These are phyloP conservation scores for Piper longum DNA, from an alignment of 164 flowering plant genomes.

Conservation along the genomic window DNA sequence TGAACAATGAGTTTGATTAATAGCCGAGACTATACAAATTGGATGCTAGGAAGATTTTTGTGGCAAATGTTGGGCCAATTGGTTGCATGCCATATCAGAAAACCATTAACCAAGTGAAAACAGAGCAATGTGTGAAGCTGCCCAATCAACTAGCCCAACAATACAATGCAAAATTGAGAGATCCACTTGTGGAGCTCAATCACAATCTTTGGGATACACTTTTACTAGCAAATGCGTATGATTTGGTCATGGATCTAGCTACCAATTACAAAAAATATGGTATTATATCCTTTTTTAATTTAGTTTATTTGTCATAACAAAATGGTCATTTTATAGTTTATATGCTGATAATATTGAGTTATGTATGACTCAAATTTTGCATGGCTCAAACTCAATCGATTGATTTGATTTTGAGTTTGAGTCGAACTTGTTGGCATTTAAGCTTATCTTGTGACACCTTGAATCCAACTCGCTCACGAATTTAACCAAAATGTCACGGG, in stretches of 20 bases:
- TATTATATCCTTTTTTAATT: conserved; percentile 3
- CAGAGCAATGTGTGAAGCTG: conserved; percentile 58
- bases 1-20: not conserved
- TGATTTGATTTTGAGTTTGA: too few species aligned
- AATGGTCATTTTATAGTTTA: too few species aligned
- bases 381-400: too few species aligned
- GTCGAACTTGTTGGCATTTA: too few species aligned
- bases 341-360: too few species aligned
- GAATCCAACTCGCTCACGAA: too few species aligned
- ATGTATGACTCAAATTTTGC: too few species aligned
- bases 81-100: conserved; percentile 96
- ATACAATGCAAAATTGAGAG: conserved; percentile 54
- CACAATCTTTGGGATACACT: conserved; percentile 67
- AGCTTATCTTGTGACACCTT: too few species aligned
- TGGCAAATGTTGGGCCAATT: conserved; percentile 80
- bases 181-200: conserved; percentile 41
- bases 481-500: too few species aligned
- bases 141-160: conserved; percentile 65
- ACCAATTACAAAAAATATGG: conserved; percentile 63
- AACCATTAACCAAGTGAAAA: conserved; percentile 46
- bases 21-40: conserved; percentile 64
- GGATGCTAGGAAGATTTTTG: conserved; percentile 79
- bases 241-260: conserved; percentile 66
- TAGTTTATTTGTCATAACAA: not conserved
- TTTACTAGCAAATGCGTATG: conserved; percentile 72